Percentiles rank a stretch among this genome's conserved stretches.
These are phyloP conservation scores for Jatropha curcas DNA, from an alignment of 345 rosid genomes.

Conservation along the genomic window DNA sequence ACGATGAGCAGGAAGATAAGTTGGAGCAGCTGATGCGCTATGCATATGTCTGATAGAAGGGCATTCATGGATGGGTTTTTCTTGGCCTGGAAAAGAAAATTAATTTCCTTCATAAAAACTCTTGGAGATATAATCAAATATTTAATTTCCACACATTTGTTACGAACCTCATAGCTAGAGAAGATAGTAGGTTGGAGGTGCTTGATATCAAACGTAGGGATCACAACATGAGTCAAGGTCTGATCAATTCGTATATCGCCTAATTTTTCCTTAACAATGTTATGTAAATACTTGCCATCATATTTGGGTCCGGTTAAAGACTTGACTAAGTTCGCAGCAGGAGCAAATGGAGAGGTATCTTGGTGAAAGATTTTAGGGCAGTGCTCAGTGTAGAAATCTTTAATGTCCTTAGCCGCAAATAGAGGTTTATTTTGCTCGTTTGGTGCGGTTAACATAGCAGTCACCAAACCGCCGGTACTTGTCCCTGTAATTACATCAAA, in stretches of 20 bases:
- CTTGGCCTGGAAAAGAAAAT: no score
- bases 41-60: constrained; percentile 19
- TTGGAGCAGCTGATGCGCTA: constrained; percentile 28
- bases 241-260: constrained; percentile 17
- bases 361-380: constrained; percentile 21
- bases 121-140: no score
- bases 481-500: constrained; percentile 28
- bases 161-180: constrained; percentile 14
- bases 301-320: constrained; percentile 28
- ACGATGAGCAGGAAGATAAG: constrained; percentile 22
- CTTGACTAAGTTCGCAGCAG: neutral
- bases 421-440: constrained; percentile 9
- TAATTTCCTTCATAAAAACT: no score
- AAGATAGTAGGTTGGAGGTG: constrained; percentile 30
- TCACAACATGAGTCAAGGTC: constrained; percentile 25
- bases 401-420: constrained; percentile 21
- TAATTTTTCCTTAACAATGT: constrained; percentile 9
- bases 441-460: constrained; percentile 25
- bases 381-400: constrained; percentile 10
- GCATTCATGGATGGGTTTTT: constrained; percentile 11
- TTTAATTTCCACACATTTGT: no score
- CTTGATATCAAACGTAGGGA: constrained; percentile 34
- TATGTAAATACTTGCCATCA: constrained; percentile 23
- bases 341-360: no score
- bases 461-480: constrained; percentile 26